Conservation (phyloP, 2,329 filamentous ascomycete species). For the Cladophialophora immunda region DNA sequence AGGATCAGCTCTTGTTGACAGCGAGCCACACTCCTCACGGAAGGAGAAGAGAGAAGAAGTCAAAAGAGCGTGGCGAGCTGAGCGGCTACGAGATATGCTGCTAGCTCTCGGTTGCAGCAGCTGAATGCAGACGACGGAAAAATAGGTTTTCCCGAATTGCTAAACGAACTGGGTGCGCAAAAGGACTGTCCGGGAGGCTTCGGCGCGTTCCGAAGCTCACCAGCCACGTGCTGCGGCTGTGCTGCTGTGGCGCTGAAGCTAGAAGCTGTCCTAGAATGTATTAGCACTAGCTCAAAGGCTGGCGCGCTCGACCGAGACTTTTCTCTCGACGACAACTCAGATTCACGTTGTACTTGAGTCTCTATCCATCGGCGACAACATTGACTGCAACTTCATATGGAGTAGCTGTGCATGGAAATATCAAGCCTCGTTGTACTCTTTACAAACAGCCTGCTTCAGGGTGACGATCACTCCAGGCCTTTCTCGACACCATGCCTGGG, state of each 20-base stretch:
- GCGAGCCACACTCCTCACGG: neutral
- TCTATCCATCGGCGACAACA: neutral
- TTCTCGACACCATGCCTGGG: neutral
- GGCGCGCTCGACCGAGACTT: neutral
- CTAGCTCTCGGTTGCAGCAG: neutral
- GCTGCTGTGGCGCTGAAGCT: neutral
- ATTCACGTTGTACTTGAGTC: neutral
- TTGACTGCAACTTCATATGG: neutral
- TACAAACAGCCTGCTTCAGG: neutral
- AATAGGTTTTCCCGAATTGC: neutral
- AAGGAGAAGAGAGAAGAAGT: neutral
- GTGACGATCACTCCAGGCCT: neutral
- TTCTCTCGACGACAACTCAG: neutral
- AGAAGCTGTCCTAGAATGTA: neutral
- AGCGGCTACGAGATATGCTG: neutral
- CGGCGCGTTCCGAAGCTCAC: neutral
- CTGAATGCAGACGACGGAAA: neutral
- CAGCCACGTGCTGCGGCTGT: constrained; percentile 5
- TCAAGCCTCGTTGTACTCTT: neutral
- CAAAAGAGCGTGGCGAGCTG: neutral
- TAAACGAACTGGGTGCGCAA: neutral
- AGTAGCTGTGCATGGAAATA: neutral
- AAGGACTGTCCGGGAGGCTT: neutral
- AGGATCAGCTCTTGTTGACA: neutral
- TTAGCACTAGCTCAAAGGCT: neutral